Base-by-base conservation (phyloP, 805 yeast species). In the Torulaspora franciscae region DNA sequence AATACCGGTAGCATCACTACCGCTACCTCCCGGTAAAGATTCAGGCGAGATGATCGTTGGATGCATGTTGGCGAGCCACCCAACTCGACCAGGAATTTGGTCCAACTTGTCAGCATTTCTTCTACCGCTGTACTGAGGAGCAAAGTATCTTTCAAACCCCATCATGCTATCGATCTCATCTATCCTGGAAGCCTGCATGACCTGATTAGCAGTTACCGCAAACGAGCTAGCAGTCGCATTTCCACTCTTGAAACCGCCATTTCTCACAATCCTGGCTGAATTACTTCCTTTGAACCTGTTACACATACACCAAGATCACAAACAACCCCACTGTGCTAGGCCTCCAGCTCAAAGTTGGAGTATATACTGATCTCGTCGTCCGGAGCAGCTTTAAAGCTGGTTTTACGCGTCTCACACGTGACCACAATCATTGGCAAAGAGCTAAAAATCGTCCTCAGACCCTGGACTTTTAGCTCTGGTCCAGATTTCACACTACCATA, bases 61-160 rank as follows among this genome's bases (percentile, higher is more conserved):
- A 68, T 91, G 99, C 93, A 93, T 88, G 59, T 93, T 95, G 33
- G 84, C 77, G 43, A 93, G 70, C 99, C 99, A 93, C 35, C 99
- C 99, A 3, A 59, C 54, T 34, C 66, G 56, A 1, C 66, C 67
- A 3, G 64, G 62, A 8, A 56, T 37, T 15, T 41, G 38, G 17
- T 48, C 49, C 13, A 56, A 14, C 17, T 54, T 50, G 1, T 36
- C 32, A 7, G 38, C 25, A 14, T 54, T 55, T 8, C 49, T 40
- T 13, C 41, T 49, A 1, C 58, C 64, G 35, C 51, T 55, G 32
- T 47, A 73, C 63, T 28, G 95, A 78, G 25, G 96, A 87, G 50
- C 81, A 67, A 40, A 83, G 86, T 73, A 80, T 40, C 93, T 72
- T 35, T 83, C 86, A 61, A 93, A 93, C 9, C 98, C 99, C 93